These are phyloP conservation scores for Diutina rugosa DNA, from an alignment of 1,139 yeast genomes.

Conservation along the genomic window DNA sequence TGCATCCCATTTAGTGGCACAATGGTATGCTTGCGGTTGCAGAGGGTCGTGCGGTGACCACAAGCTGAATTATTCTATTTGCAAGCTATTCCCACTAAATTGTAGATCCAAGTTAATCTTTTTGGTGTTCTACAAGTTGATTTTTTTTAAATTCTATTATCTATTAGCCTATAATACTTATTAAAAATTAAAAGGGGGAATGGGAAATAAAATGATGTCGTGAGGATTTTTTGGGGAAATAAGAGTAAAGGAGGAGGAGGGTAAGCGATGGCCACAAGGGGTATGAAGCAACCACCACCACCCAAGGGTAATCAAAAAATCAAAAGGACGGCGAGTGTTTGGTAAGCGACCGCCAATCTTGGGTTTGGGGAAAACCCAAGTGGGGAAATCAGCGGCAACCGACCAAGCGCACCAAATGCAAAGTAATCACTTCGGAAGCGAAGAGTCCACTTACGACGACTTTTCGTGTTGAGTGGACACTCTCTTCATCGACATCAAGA, in stretches of 20 bases:
- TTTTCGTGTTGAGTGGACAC: constrained; percentile 96
- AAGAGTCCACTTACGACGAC: constrained; percentile 22
- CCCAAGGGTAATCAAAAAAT: constrained; percentile 7
- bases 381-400: constrained; percentile 7
- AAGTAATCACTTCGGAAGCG: constrained; percentile 2
- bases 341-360: constrained; percentile 1
- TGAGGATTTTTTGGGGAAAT: constrained; percentile 6
- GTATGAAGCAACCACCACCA: constrained; percentile 1
- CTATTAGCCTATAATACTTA: constrained; percentile 2
- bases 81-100: too few relatives aligned
- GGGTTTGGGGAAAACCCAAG: constrained; percentile 1
- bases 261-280: background rate
- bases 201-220: constrained; percentile 2
- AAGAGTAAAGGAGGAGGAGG: background rate
- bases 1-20: too few relatives aligned
- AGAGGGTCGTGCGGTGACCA: too few relatives aligned
- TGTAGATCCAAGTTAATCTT: too few relatives aligned
- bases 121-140: background rate
- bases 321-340: background rate
- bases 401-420: constrained; percentile 3
- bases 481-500: constrained; percentile 94
- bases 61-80: too few relatives aligned
- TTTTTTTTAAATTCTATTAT: constrained; percentile 1
- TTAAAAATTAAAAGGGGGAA: constrained; percentile 3
- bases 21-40: too few relatives aligned